A percentile compares a stretch with the other conserved stretches of the same genome.
These are phyloP conservation scores for Nakazawaea populi DNA, from an alignment of 805 yeast genomes.

Conservation along the genomic window DNA sequence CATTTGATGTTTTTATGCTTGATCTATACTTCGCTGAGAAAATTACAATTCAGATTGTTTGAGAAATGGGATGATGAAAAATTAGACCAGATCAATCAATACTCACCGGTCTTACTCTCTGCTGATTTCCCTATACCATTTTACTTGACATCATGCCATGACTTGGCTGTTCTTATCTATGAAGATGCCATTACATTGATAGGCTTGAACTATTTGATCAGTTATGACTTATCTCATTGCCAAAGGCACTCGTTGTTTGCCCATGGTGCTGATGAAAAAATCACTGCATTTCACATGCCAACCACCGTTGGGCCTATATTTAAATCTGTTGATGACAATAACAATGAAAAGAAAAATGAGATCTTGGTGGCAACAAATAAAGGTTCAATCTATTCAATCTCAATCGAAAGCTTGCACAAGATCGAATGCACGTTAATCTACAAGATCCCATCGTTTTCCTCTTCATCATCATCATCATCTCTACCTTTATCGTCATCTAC, in stretches of 20 bases:
- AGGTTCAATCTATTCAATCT: conserved; percentile 2
- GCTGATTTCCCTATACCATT: conserved; percentile 22
- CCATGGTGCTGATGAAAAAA: background rate
- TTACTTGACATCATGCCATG: conserved; percentile 18
- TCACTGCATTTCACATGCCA: background rate
- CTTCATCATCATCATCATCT: background rate
- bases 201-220: conserved; percentile 6
- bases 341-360: background rate
- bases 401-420: background rate
- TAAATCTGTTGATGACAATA: background rate
- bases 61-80: conserved; percentile 16
- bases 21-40: conserved; percentile 16
- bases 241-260: background rate
- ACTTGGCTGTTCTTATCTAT: conserved; percentile 18
- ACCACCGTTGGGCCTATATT: background rate
- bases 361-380: background rate
- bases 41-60: conserved; percentile 18
- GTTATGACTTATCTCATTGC: conserved; percentile 1
- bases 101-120: conserved; percentile 17
- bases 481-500: too few relatives aligned
- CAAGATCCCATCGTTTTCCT: background rate
- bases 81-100: conserved; percentile 13
- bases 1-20: conserved; percentile 19
- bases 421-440: background rate
- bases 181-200: conserved; percentile 8